Evolutionary conservation across 495 filamentous ascomycete genomes (phyloP).

Genomic region (Aspergillus cristatus): DNA sequence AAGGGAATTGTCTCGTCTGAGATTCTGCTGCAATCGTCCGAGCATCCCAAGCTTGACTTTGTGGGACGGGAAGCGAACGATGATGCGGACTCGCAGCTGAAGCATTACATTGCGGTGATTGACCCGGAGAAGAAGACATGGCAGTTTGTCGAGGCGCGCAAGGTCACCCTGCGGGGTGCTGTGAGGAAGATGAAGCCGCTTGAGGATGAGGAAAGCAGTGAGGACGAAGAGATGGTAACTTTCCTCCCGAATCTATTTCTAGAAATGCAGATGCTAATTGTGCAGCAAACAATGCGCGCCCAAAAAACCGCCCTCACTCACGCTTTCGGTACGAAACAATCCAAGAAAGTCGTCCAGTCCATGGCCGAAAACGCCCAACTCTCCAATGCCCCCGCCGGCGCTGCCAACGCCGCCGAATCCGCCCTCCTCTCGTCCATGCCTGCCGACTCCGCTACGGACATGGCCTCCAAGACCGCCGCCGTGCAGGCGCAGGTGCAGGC

Average conservation of each 20-base stretch:
- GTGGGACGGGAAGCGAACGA: slow-evolving; percentile 63
- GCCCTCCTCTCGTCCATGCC: slow-evolving; percentile 56
- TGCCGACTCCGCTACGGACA: slow-evolving; percentile 44
- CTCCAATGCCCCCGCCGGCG: slow-evolving; percentile 34
- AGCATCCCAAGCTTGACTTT: slow-evolving; percentile 73
- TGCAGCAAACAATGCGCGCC: slow-evolving; percentile 44
- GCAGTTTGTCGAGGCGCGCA: slow-evolving; percentile 65
- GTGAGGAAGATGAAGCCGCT: slow-evolving; percentile 45
- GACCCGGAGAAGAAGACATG: slow-evolving; percentile 65
- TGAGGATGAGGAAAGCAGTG: slow-evolving; percentile 19
- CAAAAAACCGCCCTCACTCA: slow-evolving; percentile 66
- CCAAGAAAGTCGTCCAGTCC: slow-evolving; percentile 72
- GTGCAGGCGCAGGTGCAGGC: slow-evolving; percentile 59
- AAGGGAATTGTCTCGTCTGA: slow-evolving; percentile 41
- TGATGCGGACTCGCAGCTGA: slow-evolving; percentile 54
- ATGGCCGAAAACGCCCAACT: slow-evolving; percentile 72
- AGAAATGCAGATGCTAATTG: slow-evolving; percentile 7
- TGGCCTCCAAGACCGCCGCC: slow-evolving; percentile 49
- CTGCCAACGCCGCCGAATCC: slow-evolving; percentile 46
- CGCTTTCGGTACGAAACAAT: slow-evolving; percentile 89
- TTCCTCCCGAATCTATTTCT: background rate
- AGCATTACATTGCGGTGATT: slow-evolving; percentile 81
- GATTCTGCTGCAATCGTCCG: slow-evolving; percentile 69
- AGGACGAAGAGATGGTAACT: slow-evolving; percentile 33
- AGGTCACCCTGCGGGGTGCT: slow-evolving; percentile 59